phyloP scores from a whole-genome alignment of 345 rosid genomes.

The Passiflora organensis region DNA sequence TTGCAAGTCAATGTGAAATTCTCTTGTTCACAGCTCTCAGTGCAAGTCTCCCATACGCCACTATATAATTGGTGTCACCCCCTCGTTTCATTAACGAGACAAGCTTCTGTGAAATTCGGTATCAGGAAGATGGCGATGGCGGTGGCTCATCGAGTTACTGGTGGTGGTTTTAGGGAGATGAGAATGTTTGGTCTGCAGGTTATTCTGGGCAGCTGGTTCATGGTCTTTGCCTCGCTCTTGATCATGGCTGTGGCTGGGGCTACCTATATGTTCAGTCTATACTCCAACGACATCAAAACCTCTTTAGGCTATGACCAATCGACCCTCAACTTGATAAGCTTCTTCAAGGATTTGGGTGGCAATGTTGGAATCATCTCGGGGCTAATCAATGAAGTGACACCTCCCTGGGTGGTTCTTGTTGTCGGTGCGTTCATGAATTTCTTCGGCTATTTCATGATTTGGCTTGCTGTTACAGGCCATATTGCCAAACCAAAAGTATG shows the following conservation, averaged over 20 bases:
- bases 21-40: no score
- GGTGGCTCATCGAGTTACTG: neutral
- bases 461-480: slow-evolving; percentile 15
- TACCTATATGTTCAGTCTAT: slow-evolving; percentile 16
- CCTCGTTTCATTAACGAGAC: no score
- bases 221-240: slow-evolving; percentile 17
- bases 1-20: no score
- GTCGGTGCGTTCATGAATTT: slow-evolving; percentile 24
- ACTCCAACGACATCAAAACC: slow-evolving; percentile 13
- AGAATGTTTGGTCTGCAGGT: slow-evolving; percentile 14
- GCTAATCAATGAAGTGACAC: slow-evolving; percentile 12
- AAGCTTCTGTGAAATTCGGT: no score
- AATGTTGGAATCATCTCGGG: slow-evolving; percentile 15
- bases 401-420: slow-evolving; percentile 21
- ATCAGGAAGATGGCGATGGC: neutral
- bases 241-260: slow-evolving; percentile 16
- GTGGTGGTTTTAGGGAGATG: slow-evolving; percentile 4
- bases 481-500: slow-evolving; percentile 13
- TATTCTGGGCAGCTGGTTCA: slow-evolving; percentile 15
- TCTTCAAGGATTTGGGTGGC: slow-evolving; percentile 20
- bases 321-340: slow-evolving; percentile 11
- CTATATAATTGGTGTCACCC: no score
- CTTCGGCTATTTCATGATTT: slow-evolving; percentile 20
- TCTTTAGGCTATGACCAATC: slow-evolving; percentile 17
- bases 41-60: no score